A percentile compares a stretch with the other conserved stretches of the same genome.
These are phyloP conservation scores for Fraxinus floribunda DNA, from an alignment of 305 asterid genomes.

Conservation along the genomic window DNA sequence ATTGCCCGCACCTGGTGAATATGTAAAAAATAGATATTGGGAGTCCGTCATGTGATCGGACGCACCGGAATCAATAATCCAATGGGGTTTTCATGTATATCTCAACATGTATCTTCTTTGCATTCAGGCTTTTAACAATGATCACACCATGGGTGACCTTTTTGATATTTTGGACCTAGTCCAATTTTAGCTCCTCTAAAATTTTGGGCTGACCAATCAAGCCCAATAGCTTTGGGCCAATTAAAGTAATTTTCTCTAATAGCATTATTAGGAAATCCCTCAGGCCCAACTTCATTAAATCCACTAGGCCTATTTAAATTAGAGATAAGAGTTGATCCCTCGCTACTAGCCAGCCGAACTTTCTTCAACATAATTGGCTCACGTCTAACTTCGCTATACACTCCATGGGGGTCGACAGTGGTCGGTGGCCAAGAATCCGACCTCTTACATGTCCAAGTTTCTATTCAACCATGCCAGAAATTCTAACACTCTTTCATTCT, in stretches of 20 bases:
- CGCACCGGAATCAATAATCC: background rate
- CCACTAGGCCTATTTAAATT: background rate
- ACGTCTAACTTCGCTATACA: background rate
- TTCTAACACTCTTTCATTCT: background rate
- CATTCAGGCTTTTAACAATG: background rate
- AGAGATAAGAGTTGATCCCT: background rate
- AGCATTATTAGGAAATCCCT: background rate
- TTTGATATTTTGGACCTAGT: background rate
- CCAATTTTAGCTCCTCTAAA: background rate
- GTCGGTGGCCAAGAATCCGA: background rate
- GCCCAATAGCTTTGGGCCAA: background rate
- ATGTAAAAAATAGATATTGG: too few relatives aligned
- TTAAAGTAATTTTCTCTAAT: too few relatives aligned
- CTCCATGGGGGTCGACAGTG: background rate
- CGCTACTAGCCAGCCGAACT: background rate
- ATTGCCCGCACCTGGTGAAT: background rate
- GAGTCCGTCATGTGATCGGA: background rate
- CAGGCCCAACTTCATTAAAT: background rate
- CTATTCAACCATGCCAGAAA: background rate
- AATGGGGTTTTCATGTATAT: too few relatives aligned
- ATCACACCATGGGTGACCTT: background rate
- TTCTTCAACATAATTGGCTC: background rate
- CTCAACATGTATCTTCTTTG: background rate
- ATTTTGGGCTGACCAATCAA: background rate
- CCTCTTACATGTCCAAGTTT: background rate